Conservation (phyloP, 1,139 yeast species). For the Yamadazyma atmosphaerica region DNA sequence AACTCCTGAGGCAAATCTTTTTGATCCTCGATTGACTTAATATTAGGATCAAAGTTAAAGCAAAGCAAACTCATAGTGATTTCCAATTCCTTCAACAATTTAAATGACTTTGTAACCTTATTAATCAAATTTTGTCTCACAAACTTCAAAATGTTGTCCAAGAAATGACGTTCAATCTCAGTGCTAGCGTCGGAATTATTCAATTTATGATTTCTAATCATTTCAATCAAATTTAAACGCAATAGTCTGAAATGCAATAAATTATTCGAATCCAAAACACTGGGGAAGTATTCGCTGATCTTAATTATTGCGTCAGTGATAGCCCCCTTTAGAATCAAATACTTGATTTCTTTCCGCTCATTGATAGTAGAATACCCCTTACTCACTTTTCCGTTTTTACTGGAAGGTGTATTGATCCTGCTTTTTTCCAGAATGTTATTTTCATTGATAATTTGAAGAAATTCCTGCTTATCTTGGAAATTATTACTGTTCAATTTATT, state of each 20-base stretch:
- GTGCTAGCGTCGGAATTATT: slow-evolving; percentile 17
- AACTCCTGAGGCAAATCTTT: slow-evolving; percentile 54
- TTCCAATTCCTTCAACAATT: slow-evolving; percentile 62
- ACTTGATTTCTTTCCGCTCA: slow-evolving; percentile 49
- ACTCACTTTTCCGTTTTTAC: slow-evolving; percentile 15
- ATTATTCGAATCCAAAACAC: slow-evolving; percentile 53
- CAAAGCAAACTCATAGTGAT: slow-evolving; percentile 70
- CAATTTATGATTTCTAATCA: slow-evolving; percentile 54
- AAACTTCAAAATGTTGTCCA: slow-evolving; percentile 57
- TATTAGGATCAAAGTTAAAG: slow-evolving; percentile 44
- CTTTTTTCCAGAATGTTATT: slow-evolving; percentile 16
- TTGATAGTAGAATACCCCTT: slow-evolving; percentile 50
- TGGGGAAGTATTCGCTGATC: slow-evolving; percentile 52
- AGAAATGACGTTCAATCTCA: slow-evolving; percentile 46
- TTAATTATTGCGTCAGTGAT: slow-evolving; percentile 48
- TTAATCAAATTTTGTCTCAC: slow-evolving; percentile 60
- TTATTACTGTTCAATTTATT: slow-evolving; percentile 11
- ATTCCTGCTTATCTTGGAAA: slow-evolving; percentile 4
- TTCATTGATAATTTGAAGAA: slow-evolving; percentile 5
- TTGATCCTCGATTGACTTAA: slow-evolving; percentile 34
- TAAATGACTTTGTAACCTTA: slow-evolving; percentile 52
- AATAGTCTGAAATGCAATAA: slow-evolving; percentile 63
- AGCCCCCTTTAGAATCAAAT: slow-evolving; percentile 48
- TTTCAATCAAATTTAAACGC: slow-evolving; percentile 61
- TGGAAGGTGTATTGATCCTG: not conserved